These are phyloP conservation scores for Quillaja saponaria DNA, from an alignment of 306 rosid genomes.

Conservation along the genomic window DNA sequence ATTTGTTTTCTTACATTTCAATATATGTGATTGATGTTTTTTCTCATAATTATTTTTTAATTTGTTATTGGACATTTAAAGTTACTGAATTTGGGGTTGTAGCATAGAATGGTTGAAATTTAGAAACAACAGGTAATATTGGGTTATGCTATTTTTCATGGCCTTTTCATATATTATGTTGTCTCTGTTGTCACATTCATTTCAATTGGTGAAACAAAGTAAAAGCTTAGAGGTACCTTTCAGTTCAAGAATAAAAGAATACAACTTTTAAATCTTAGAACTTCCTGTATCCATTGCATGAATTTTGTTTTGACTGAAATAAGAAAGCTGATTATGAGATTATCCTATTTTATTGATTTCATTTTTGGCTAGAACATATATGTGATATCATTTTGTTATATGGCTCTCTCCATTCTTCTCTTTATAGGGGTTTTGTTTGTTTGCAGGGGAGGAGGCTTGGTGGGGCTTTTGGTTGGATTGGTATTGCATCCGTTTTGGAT, in stretches of 20 bases:
- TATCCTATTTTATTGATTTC: neutral
- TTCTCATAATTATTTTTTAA: slow-evolving; percentile 12
- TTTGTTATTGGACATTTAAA: slow-evolving; percentile 11
- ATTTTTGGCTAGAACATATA: slow-evolving; percentile 11
- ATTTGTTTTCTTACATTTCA: neutral
- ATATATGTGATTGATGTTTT: slow-evolving; percentile 6
- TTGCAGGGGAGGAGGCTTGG: slow-evolving; percentile 36
- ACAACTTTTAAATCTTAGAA: neutral
- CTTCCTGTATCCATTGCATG: no score
- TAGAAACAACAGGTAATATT: slow-evolving; percentile 28
- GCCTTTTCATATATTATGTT: no score
- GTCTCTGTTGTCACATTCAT: slow-evolving; percentile 13
- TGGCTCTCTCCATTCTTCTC: slow-evolving; percentile 1
- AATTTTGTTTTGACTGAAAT: slow-evolving; percentile 22
- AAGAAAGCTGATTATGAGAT: slow-evolving; percentile 9
- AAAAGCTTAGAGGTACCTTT: neutral
- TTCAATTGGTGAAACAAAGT: slow-evolving; percentile 18
- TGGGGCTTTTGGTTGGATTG: slow-evolving; percentile 26
- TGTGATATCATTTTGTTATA: neutral
- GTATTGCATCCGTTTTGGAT: slow-evolving; percentile 66
- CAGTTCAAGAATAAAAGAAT: slow-evolving; percentile 25
- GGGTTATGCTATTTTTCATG: slow-evolving; percentile 16
- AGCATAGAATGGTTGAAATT: slow-evolving; percentile 26
- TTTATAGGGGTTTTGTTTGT: slow-evolving; percentile 10
- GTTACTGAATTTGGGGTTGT: slow-evolving; percentile 24